Evolutionary conservation across 768 basidiomycete genomes (phyloP), one percentile per base, ranked within the genome.

Genomic region (Suillus brevipes): DNA sequence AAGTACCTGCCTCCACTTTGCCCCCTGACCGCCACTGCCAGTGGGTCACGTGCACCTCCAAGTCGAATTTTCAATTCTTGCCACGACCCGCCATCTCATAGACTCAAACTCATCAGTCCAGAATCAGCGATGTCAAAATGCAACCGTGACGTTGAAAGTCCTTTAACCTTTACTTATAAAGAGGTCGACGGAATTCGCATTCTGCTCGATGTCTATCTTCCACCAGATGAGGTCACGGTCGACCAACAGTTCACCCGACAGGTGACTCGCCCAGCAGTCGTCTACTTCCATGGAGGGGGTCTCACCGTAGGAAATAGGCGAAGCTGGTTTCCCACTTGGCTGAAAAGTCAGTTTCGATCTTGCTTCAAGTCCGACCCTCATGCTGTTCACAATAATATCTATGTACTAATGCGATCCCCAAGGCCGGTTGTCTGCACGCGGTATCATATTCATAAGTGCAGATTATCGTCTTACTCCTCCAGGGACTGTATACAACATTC

Each of bases 241-340:
- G 20, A 28, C 28, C 25, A 31, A 10, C 23, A 14, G 9, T 25
- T 13, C 4, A 28, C 6, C 43, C 9, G 5, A 23, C 53, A 59
- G 34, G 7, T 36, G 20, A 45, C 16, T 50, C 25, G 50, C 8
- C 79, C 80, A 7, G 68, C 72, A 25, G 59, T 82, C 8, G 69
- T 82, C 4, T 81, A 77, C 67, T 82, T 81, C 56, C 81, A 82
- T 62, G 81, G 86, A 8, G 89, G 89, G 3, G 88, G 87, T 9
- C 73, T 90, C 38, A 82, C 85, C 0, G 86, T 84, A 18, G 89
- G 89, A 1, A 84, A 85, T 66, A 78, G 83, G 61, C 72, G 70
- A 38, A 85, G 83, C 69, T 90, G 87, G 87, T 85, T 89, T 71
- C 89, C 89, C 2, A 66, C 61, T n/a, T 91, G 89, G 89, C 74